Evolutionary conservation across 1,284 basidiomycete species (phyloP).

Genomic region (Boletellus sp.): DNA sequence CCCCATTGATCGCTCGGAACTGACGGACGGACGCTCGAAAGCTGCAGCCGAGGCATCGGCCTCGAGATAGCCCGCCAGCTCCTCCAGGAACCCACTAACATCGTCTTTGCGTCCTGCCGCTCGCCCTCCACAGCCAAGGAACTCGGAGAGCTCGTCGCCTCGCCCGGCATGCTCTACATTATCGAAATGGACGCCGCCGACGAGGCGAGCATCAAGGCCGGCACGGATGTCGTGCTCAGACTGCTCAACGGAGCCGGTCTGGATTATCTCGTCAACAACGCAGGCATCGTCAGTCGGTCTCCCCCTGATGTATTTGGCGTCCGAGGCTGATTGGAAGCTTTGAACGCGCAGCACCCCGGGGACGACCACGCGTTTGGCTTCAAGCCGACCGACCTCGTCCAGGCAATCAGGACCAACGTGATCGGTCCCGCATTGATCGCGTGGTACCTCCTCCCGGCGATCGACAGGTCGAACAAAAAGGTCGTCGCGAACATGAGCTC

Average conservation of each 20-base stretch:
- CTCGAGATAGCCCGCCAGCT: conserved; percentile 22
- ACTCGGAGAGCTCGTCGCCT: conserved; percentile 12
- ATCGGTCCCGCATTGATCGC: conserved; percentile 27
- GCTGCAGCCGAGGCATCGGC: conserved; percentile 23
- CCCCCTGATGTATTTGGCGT: no score
- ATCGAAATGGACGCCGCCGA: conserved; percentile 29
- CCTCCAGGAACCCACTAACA: conserved; percentile 15
- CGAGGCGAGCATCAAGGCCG: conserved; percentile 20
- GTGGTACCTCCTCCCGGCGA: conserved; percentile 25
- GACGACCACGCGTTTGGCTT: conserved; percentile 10
- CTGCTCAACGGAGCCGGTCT: conserved; percentile 22
- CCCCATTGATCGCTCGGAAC: no score
- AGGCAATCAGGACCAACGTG: conserved; percentile 22
- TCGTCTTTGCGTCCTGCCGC: conserved; percentile 32
- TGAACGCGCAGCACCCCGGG: no score
- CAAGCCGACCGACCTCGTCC: conserved; percentile 4
- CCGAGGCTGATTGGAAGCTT: no score
- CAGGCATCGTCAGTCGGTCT: conserved; percentile 21
- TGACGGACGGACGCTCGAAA: no score
- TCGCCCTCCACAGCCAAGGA: conserved; percentile 18
- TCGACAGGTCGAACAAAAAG: no score
- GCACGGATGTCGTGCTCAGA: conserved; percentile 16
- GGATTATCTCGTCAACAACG: conserved; percentile 34
- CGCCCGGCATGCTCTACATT: conserved; percentile 17
- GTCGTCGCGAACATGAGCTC: no score